Evolutionary conservation across 495 filamentous ascomycete genomes (phyloP), one percentile per base, ranked within the genome.

Genomic region (Trichocladium uniseriatum): DNA sequence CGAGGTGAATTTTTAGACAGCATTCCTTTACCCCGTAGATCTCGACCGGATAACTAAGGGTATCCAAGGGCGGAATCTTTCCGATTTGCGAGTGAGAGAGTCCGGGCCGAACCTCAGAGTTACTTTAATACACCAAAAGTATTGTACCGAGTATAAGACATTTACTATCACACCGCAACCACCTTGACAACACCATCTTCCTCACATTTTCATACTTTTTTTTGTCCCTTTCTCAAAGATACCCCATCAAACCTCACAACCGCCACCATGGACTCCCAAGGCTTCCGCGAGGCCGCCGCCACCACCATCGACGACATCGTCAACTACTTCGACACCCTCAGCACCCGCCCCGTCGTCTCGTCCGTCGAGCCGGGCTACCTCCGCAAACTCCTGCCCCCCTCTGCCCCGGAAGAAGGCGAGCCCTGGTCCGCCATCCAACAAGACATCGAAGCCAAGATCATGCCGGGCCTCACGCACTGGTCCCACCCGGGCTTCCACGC

Each of bases 391-490:
- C 79, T 98, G 3, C 91, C 92, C 9, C 61, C 69, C n/a, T 67
- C 70, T 32, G 80, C 88, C 0, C 92, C 92, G 6, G 58, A 78
- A 19, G 72, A 86, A 18, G 81, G 83, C 32, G 89, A 97, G 65
- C 50, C 72, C 56, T 96, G 89, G 89, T 62, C 68, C 35, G 71
- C 78, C 41, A 96, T 97, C 58, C 87, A 94, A 58, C 69, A 76
- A 22, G 91, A 97, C 65, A 81, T 97, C 40, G 86, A 90, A 56
- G 63, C 77, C 13, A 88, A 92, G 59, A 95, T 97, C 64, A 81
- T 95, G 64, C 92, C 92, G 0, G 92, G 92, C 3, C 69, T 98
- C 45, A 98, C 92, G 0, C 92, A 97, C 68, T 98, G 92, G 86
- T 80, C 32, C 29, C 86, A 82, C 3, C 92, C 92, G 2, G 91